phyloP scores from a whole-genome alignment of 352 stramenopile genomes.

The Phytophthora lateralis region DNA sequence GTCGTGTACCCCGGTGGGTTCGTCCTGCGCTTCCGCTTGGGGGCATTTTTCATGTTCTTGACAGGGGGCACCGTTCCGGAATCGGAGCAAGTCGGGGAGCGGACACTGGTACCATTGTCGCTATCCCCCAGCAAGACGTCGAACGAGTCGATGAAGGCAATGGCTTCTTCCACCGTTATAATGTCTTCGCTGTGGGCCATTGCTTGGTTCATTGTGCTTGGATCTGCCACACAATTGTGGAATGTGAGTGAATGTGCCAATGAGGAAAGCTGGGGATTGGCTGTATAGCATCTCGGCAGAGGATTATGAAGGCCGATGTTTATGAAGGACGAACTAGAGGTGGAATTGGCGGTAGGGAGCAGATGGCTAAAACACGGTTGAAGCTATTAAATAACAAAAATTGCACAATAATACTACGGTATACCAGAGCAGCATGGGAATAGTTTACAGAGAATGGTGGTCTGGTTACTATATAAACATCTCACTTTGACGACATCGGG shows the following conservation, averaged over 20 bases:
- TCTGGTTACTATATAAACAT: too few relatives aligned
- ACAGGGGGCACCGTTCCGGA: not conserved
- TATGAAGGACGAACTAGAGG: not conserved
- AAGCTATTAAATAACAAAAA: too few relatives aligned
- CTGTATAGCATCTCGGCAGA: not conserved
- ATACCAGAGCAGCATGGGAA: too few relatives aligned
- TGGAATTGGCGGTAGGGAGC: not conserved
- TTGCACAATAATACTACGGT: too few relatives aligned
- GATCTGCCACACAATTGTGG: constrained; percentile 6
- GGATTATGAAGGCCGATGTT: constrained; percentile 10
- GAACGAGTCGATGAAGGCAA: constrained; percentile 38
- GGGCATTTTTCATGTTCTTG: not conserved
- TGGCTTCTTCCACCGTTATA: constrained; percentile 28
- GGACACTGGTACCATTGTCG: not conserved
- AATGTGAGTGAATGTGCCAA: not conserved
- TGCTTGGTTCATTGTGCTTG: constrained; percentile 2
- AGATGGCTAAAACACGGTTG: not conserved
- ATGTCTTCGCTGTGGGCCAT: constrained; percentile 4
- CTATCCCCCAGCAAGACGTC: constrained; percentile 6
- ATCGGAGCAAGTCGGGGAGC: constrained; percentile 1
- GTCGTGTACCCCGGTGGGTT: constrained; percentile 22
- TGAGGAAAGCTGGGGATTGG: too few relatives aligned
- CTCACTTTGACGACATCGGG: too few relatives aligned
- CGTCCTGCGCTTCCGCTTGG: constrained; percentile 7
- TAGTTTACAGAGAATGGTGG: too few relatives aligned